Conservation (phyloP, 495 filamentous ascomycete genomes). For the Neurospora sp. region DNA sequence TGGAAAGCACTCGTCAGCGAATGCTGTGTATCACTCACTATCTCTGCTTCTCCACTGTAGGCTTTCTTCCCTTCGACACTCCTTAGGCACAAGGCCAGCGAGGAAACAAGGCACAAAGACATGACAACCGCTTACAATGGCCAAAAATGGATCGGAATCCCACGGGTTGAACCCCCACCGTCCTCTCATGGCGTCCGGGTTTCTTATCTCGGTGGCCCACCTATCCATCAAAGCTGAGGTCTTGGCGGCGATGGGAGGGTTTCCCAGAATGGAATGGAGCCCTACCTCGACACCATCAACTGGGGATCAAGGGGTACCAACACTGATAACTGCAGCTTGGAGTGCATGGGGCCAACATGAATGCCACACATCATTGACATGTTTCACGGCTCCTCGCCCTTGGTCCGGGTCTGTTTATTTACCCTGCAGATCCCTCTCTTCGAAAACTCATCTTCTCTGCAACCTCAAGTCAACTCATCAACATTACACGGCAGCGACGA, state of each 20-base stretch:
- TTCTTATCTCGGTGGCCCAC: constrained; percentile 14
- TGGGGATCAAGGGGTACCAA: not conserved
- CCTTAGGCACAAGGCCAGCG: not conserved
- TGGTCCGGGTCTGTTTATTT: constrained; percentile 12
- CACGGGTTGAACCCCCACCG: constrained; percentile 12
- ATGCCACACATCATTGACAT: not conserved
- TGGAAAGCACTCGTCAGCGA: not conserved
- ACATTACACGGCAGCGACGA: not conserved
- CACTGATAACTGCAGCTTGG: not conserved
- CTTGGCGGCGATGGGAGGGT: constrained; percentile 7
- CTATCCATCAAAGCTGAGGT: constrained; percentile 3
- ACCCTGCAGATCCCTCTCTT: constrained; percentile 13
- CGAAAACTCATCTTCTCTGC: not conserved
- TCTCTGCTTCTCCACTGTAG: not conserved
- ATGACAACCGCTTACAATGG: not conserved
- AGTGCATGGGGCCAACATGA: constrained; percentile 1
- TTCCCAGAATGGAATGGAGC: constrained; percentile 15
- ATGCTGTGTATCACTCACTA: not conserved
- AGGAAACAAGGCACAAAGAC: not conserved
- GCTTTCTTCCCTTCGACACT: not conserved
- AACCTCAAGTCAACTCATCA: not conserved
- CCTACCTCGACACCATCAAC: not conserved
- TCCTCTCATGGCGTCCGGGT: constrained; percentile 4
- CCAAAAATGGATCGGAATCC: constrained; percentile 6
- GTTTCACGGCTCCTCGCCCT: not conserved